Conservation (phyloP, 2,329 filamentous ascomycete genomes). For the Teratosphaeria viscida region DNA sequence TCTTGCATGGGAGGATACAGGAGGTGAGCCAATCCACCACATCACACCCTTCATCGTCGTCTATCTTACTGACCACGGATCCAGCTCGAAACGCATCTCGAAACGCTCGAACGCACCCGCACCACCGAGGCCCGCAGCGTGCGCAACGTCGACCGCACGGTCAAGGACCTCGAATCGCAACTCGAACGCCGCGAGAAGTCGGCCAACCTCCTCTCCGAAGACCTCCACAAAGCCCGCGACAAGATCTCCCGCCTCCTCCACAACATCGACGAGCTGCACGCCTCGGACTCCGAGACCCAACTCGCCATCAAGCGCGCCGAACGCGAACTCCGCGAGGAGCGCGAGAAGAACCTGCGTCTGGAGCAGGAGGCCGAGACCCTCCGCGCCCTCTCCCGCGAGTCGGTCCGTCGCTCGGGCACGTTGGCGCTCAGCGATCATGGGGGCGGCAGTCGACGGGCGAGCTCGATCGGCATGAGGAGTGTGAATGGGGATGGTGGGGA, state of each 20-base stretch:
- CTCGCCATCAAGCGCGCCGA: conserved; percentile 76
- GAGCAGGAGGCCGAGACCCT: conserved; percentile 80
- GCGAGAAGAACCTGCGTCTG: conserved; percentile 68
- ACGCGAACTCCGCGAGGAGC: conserved; percentile 79
- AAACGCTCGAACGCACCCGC: conserved; percentile 69
- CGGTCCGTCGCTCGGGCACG: conserved; percentile 20
- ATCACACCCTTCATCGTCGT: background rate
- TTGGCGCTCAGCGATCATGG: conserved; percentile 35
- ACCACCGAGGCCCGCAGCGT: conserved; percentile 75
- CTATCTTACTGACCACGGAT: conserved; percentile 20
- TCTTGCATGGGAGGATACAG: conserved; percentile 86
- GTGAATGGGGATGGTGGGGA: conserved; percentile 23
- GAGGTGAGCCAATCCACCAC: conserved; percentile 53
- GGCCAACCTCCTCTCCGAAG: conserved; percentile 67
- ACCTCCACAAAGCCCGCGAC: conserved; percentile 75
- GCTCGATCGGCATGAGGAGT: conserved; percentile 28
- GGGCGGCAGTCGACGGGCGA: conserved; percentile 33
- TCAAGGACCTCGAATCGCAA: conserved; percentile 86
- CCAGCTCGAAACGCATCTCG: conserved; percentile 54
- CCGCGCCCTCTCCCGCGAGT: conserved; percentile 60
- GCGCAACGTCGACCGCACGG: conserved; percentile 84
- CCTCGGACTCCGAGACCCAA: conserved; percentile 71
- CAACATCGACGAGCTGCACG: conserved; percentile 89
- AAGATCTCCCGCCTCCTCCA: conserved; percentile 81
- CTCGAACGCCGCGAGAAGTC: conserved; percentile 90